Evolutionary conservation across 352 stramenopile species (phyloP).

Genomic region (Phytophthora pseudosyringae): DNA sequence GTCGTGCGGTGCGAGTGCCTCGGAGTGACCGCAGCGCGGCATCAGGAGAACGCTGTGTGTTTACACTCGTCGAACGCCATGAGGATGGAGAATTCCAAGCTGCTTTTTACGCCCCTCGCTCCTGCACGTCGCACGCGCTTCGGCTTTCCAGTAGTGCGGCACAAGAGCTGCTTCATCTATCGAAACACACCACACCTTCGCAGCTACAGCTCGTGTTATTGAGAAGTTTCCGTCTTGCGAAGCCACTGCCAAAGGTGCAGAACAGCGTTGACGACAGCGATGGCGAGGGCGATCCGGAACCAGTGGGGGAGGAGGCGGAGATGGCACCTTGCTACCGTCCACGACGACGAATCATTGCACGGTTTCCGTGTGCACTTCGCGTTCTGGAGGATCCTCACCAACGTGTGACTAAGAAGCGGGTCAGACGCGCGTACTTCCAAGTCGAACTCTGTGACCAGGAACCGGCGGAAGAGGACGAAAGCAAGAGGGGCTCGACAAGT

Average conservation of each 20-base stretch:
- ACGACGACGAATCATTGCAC: slow-evolving; percentile 37
- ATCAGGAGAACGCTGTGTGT: slow-evolving; percentile 25
- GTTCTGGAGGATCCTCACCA: slow-evolving; percentile 49
- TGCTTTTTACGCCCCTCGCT: slow-evolving; percentile 30
- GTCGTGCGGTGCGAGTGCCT: slow-evolving; percentile 31
- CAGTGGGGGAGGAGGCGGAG: neutral
- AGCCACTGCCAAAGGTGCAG: neutral
- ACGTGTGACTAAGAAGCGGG: slow-evolving; percentile 37
- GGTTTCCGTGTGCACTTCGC: slow-evolving; percentile 56
- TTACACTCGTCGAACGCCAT: slow-evolving; percentile 34
- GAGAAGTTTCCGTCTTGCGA: slow-evolving; percentile 18
- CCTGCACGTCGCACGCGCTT: slow-evolving; percentile 14
- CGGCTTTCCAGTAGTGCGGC: slow-evolving; percentile 18
- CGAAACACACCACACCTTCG: slow-evolving; percentile 19
- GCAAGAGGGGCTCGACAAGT: neutral
- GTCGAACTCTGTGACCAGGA: slow-evolving; percentile 47
- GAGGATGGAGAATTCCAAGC: slow-evolving; percentile 28
- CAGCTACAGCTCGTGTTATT: slow-evolving; percentile 23
- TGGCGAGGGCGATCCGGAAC: slow-evolving; percentile 1
- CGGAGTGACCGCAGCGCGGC: neutral
- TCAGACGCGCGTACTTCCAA: slow-evolving; percentile 62
- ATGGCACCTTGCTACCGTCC: slow-evolving; percentile 17
- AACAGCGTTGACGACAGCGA: slow-evolving; percentile 1
- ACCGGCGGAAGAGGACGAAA: neutral
- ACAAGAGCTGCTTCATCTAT: slow-evolving; percentile 26